Percentiles rank a stretch among this genome's conserved stretches.
Conservation (phyloP, 83 land plant genomes). For the Thuja plicata region DNA sequence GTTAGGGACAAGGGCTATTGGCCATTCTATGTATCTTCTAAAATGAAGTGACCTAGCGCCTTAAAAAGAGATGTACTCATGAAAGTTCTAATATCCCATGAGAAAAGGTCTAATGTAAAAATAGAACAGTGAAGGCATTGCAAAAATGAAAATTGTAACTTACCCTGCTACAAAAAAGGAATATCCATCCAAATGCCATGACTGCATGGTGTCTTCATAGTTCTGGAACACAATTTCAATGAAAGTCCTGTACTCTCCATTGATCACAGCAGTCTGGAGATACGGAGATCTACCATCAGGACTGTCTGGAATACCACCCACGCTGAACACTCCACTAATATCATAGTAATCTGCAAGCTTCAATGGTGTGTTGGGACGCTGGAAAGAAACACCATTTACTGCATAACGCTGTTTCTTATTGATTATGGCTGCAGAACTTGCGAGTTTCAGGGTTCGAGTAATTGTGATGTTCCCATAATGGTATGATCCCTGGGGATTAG, state of each 20-base stretch:
- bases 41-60: too few relatives aligned
- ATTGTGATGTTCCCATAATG: slow-evolving; percentile 71
- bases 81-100: background rate
- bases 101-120: background rate
- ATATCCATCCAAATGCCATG: slow-evolving; percentile 75
- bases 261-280: slow-evolving; percentile 52
- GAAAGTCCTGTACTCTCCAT: slow-evolving; percentile 48
- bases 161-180: slow-evolving; percentile 72
- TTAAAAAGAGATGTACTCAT: too few relatives aligned
- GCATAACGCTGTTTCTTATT: slow-evolving; percentile 67
- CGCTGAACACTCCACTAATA: slow-evolving; percentile 52
- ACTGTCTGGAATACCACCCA: slow-evolving; percentile 42
- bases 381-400: slow-evolving; percentile 61
- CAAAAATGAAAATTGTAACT: background rate
- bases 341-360: slow-evolving; percentile 73
- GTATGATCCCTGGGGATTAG: slow-evolving; percentile 87
- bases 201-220: slow-evolving; percentile 58
- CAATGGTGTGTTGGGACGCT: slow-evolving; percentile 56
- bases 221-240: slow-evolving; percentile 71
- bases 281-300: slow-evolving; percentile 45
- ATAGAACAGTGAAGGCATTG: background rate
- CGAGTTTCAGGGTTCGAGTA: slow-evolving; percentile 44
- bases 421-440: slow-evolving; percentile 45
- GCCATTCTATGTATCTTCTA: too few relatives aligned
- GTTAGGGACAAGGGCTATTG: too few relatives aligned